Evolutionary conservation across 116 monocot genomes (phyloP).

Genomic region (Thalassia testudinum): DNA sequence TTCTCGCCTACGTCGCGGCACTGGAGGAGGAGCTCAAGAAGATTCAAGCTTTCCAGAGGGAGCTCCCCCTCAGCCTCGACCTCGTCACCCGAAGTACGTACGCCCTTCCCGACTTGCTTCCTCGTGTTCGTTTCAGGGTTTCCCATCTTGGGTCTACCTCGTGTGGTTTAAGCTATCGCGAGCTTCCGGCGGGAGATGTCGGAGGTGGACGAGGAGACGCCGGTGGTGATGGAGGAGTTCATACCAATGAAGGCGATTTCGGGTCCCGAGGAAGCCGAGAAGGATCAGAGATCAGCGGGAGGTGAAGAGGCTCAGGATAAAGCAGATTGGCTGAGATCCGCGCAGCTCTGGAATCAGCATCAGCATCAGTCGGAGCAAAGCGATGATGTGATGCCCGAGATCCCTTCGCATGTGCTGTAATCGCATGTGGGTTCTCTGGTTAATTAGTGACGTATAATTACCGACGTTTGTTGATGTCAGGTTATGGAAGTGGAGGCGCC

Average conservation of each 20-base stretch:
- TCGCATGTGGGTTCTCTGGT: too few relatives aligned
- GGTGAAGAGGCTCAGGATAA: conserved; percentile 11
- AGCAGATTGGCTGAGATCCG: conserved; percentile 62
- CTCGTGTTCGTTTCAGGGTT: background rate
- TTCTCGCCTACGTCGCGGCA: conserved; percentile 29
- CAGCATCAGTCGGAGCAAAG: too few relatives aligned
- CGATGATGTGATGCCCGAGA: too few relatives aligned
- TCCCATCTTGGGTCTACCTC: background rate
- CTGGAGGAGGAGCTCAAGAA: conserved; percentile 68
- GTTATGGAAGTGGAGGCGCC: too few relatives aligned
- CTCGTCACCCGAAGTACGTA: conserved; percentile 45
- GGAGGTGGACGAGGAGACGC: conserved; percentile 1
- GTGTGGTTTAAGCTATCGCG: conserved; percentile 36
- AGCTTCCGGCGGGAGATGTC: conserved; percentile 15
- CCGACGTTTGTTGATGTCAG: too few relatives aligned
- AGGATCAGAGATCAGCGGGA: conserved; percentile 3
- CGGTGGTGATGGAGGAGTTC: conserved; percentile 66
- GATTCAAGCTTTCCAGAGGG: conserved; percentile 63
- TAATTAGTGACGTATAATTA: too few relatives aligned
- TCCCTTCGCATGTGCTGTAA: too few relatives aligned
- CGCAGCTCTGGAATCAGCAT: conserved; percentile 40
- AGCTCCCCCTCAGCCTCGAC: conserved; percentile 56
- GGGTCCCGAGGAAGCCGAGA: conserved; percentile 1
- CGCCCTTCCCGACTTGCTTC: background rate
- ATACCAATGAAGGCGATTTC: conserved; percentile 41